phyloP scores from a whole-genome alignment of 2,329 filamentous ascomycete species.

The Lasiodiplodia sp. region DNA sequence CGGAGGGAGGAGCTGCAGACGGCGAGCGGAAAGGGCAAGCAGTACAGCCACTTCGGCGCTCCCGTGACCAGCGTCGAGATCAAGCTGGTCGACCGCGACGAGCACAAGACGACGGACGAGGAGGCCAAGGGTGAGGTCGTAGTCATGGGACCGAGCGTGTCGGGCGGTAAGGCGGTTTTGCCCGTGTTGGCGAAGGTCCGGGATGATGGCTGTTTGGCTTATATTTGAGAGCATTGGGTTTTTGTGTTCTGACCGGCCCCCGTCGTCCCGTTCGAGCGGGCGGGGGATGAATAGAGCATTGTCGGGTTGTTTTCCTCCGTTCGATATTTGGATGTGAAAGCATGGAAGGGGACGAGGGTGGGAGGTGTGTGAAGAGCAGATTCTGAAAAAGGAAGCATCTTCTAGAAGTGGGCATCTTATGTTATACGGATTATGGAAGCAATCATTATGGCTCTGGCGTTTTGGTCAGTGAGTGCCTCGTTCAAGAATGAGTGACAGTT shows the following conservation, averaged over 20 bases:
- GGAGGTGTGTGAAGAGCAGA: too few relatives aligned
- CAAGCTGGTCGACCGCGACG: conserved; percentile 69
- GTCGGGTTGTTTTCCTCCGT: background rate
- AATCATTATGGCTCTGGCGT: too few relatives aligned
- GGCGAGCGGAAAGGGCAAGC: conserved; percentile 35
- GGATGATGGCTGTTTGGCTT: conserved; percentile 29
- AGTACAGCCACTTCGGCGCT: conserved; percentile 76
- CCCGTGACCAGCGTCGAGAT: conserved; percentile 83
- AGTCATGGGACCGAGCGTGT: conserved; percentile 76
- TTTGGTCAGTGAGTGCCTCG: too few relatives aligned
- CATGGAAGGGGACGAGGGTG: too few relatives aligned
- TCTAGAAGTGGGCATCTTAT: too few relatives aligned
- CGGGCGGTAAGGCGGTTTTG: conserved; percentile 69
- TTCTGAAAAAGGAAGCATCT: too few relatives aligned
- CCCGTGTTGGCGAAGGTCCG: conserved; percentile 57
- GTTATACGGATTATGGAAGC: too few relatives aligned
- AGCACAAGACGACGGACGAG: conserved; percentile 69
- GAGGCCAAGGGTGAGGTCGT: conserved; percentile 64
- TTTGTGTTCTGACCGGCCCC: background rate
- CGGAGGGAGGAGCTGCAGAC: conserved; percentile 57
- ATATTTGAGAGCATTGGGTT: background rate
- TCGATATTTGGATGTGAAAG: background rate
- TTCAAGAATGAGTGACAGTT: too few relatives aligned
- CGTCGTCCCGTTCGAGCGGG: background rate
- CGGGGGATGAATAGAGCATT: background rate